Evolutionary conservation across 2,329 filamentous ascomycete species (phyloP).

Genomic region (Aspergillus piperis): DNA sequence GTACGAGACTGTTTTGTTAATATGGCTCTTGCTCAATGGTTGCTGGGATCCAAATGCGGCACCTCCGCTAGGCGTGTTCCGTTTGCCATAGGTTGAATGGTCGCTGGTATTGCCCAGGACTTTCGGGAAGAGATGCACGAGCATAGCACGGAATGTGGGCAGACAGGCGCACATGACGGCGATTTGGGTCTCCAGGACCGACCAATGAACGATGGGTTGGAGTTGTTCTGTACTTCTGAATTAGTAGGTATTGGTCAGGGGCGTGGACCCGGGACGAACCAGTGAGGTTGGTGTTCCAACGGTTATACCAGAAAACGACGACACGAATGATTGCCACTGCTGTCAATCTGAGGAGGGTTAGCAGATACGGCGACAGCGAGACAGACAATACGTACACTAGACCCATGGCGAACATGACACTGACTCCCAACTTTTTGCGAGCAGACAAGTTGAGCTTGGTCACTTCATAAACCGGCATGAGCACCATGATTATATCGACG

Average conservation of each 20-base stretch:
- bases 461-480: constrained; percentile 24
- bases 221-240: background rate
- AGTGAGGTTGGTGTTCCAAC: constrained; percentile 13
- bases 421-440: constrained; percentile 19
- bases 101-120: constrained; percentile 11
- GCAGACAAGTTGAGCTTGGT: constrained; percentile 19
- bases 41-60: too few relatives aligned
- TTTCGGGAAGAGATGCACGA: constrained; percentile 24
- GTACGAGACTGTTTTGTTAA: too few relatives aligned
- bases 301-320: constrained; percentile 16
- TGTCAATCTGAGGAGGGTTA: too few relatives aligned
- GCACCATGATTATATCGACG: constrained; percentile 21
- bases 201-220: constrained; percentile 30
- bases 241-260: too few relatives aligned
- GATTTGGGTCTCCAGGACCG: constrained; percentile 29
- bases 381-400: too few relatives aligned
- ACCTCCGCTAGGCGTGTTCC: too few relatives aligned
- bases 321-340: too few relatives aligned
- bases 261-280: background rate
- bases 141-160: constrained; percentile 25
- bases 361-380: too few relatives aligned
- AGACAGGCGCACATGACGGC: constrained; percentile 29
- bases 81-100: too few relatives aligned
- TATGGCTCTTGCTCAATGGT: too few relatives aligned
- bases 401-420: too few relatives aligned